A percentile compares a stretch with the other conserved stretches of the same genome.
phyloP scores from a whole-genome alignment of 192 early-diverging fungal species.

The Chytriomyces confervae region DNA sequence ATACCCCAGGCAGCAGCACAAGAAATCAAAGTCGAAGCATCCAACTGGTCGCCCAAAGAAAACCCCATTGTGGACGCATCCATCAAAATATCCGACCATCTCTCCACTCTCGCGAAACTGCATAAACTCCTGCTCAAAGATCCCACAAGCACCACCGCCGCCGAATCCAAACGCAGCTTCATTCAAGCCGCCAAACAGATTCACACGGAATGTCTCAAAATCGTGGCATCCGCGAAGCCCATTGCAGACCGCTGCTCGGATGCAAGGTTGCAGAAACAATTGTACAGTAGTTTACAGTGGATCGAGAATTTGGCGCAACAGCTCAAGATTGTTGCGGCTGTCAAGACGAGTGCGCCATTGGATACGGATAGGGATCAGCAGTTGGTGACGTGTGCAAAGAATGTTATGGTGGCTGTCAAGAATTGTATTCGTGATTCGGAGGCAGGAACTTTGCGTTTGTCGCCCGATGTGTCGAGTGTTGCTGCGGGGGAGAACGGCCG shows the following conservation, averaged over 20 bases:
- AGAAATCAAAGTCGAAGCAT: slow-evolving; percentile 59
- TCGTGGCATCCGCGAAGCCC: slow-evolving; percentile 34
- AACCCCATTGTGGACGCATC: slow-evolving; percentile 54
- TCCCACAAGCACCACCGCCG: slow-evolving; percentile 8
- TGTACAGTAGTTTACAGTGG: slow-evolving; percentile 33
- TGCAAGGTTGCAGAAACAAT: slow-evolving; percentile 33
- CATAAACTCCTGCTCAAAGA: slow-evolving; percentile 37
- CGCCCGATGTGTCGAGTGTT: background rate
- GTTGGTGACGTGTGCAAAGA: slow-evolving; percentile 54
- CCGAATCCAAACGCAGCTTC: slow-evolving; percentile 46
- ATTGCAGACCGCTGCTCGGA: slow-evolving; percentile 52
- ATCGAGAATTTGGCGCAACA: slow-evolving; percentile 57
- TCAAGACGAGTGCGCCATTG: slow-evolving; percentile 50
- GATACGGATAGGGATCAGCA: slow-evolving; percentile 53
- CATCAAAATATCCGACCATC: slow-evolving; percentile 42
- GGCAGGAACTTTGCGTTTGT: slow-evolving; percentile 40
- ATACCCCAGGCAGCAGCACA: slow-evolving; percentile 53
- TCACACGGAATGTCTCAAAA: slow-evolving; percentile 33
- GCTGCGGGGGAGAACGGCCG: slow-evolving; percentile 5
- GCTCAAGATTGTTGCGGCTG: slow-evolving; percentile 62
- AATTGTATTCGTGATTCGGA: slow-evolving; percentile 48
- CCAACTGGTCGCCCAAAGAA: slow-evolving; percentile 47
- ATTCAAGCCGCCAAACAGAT: slow-evolving; percentile 52
- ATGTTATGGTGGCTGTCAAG: slow-evolving; percentile 52
- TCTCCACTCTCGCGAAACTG: slow-evolving; percentile 42